Base-by-base conservation (phyloP, 176 grass and related monocot species). In the Oryza longistaminata region DNA sequence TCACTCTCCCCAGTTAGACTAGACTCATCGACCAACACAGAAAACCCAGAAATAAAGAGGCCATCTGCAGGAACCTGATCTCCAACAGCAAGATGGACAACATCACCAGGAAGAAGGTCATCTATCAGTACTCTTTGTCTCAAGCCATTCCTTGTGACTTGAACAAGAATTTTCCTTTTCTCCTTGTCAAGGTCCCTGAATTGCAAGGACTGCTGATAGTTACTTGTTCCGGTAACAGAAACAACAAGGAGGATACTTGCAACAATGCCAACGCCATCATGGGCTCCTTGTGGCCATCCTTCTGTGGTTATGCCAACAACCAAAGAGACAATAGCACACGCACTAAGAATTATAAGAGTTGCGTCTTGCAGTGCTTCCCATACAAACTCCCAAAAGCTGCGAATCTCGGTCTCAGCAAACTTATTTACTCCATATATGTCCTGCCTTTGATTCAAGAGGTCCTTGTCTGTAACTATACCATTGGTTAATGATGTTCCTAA, bases 11-110 rank as follows among this genome's bases (percentile, higher is more conserved):
- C 89, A 35, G 92, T 89, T 80, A 94, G 68, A 67, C 89, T 94
- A 68, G 92, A 94, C 43, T 94, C 92, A 31, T 94, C 72, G 43
- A 94, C 67, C 67, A 91, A 71, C 40, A 87, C 70, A 34, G 92
- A 94, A 82, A 82, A 94, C 6, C 92, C 89, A 5, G 76, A 86
- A 66, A 91, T 52, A 76, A 94, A 94, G 6, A 94, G 50, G 2
- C 89, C 89, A 55, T 94, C 92, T 31, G 92, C 84, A 91, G 92
- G 89, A 72, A 94, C 81, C 87, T 91, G 92, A 85, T 94, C 92
- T 73, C 92, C 92, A 67, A 87, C 88, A 0, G 73, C 67, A 44
- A 94, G 58, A 78, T 94, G 89, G 48, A 91, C 87, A 50, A 91
- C 80, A 76, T 91, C 92, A 80, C 92, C 92, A 19, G 89, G 64